phyloP scores from a whole-genome alignment of 257 asterid species.

The Lithospermum erythrorhizon region DNA sequence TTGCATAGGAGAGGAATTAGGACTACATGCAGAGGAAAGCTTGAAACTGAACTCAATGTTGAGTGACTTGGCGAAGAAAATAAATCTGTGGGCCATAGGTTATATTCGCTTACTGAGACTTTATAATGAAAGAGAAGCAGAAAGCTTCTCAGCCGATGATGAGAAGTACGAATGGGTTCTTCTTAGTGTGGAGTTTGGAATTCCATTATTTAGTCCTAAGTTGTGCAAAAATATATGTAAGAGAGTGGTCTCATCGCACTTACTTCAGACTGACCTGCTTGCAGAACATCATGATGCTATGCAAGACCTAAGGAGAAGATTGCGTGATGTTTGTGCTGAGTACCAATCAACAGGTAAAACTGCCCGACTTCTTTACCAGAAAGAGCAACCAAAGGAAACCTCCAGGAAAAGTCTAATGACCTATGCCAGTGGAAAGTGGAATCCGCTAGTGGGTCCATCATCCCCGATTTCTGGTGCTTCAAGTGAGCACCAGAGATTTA shows the following conservation, averaged over 20 bases:
- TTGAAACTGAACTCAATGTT: constrained; percentile 50
- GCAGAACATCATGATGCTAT: constrained; percentile 79
- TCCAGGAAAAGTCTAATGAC: constrained; percentile 51
- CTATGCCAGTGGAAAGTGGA: constrained; percentile 99
- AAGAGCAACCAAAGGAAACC: constrained; percentile 56
- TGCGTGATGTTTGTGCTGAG: constrained; percentile 75
- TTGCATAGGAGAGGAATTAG: constrained; percentile 69
- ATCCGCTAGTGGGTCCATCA: constrained; percentile 85
- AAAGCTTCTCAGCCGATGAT: constrained; percentile 29
- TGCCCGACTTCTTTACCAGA: constrained; percentile 89
- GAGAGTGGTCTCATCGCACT: constrained; percentile 73
- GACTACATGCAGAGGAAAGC: constrained; percentile 45
- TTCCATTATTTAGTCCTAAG: constrained; percentile 90
- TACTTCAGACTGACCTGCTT: constrained; percentile 75
- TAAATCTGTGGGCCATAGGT: constrained; percentile 78
- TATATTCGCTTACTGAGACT: constrained; percentile 75
- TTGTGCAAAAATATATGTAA: constrained; percentile 71
- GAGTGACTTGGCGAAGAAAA: constrained; percentile 50
- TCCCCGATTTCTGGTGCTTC: constrained; percentile 93
- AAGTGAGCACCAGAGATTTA: constrained; percentile 77
- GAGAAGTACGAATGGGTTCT: constrained; percentile 91
- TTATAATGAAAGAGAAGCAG: constrained; percentile 56
- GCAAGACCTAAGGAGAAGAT: constrained; percentile 68
- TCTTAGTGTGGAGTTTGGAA: constrained; percentile 81
- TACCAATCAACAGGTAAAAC: constrained; percentile 89